A percentile compares a stretch with the other conserved stretches of the same genome.
phyloP scores from a whole-genome alignment of 2,329 filamentous ascomycete species.

The Penicillium sp. region DNA sequence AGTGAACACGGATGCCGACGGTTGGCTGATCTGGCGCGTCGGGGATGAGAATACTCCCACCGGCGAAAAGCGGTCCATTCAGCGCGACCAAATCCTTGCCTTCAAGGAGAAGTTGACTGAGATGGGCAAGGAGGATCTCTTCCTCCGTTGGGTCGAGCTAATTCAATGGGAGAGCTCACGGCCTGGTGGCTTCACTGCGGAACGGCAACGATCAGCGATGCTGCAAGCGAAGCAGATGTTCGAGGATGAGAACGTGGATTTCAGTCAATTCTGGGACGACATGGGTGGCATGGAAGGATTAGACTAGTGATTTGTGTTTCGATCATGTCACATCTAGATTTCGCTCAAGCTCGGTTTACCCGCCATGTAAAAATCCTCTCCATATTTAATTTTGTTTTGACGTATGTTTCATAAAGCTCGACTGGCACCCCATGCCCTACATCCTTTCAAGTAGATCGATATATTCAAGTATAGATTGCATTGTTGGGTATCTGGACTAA shows the following conservation, averaged over 20 bases:
- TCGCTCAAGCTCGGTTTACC: background rate
- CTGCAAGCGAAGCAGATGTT: conserved; percentile 75
- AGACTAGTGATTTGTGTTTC: background rate
- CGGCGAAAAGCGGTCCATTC: conserved; percentile 37
- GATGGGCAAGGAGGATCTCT: conserved; percentile 82
- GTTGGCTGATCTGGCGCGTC: conserved; percentile 66
- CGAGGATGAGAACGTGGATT: conserved; percentile 71
- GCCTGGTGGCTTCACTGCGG: conserved; percentile 74
- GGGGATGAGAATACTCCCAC: conserved; percentile 56
- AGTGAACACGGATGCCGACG: conserved; percentile 65
- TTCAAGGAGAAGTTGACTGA: conserved; percentile 74
- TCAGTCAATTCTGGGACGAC: conserved; percentile 75
- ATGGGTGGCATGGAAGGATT: conserved; percentile 58
- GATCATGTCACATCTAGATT: background rate
- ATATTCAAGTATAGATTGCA: conserved; percentile 7
- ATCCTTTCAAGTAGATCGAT: background rate
- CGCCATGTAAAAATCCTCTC: background rate
- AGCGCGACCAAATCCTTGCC: conserved; percentile 67
- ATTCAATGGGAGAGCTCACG: conserved; percentile 81
- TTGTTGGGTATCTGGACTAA: conserved; percentile 24
- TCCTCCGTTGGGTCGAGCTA: conserved; percentile 90
- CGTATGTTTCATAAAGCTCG: background rate
- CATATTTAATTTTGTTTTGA: background rate
- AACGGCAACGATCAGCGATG: conserved; percentile 71
- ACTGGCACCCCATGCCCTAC: background rate